These are phyloP conservation scores for Cytospora paraplurivora DNA, from an alignment of 2,329 filamentous ascomycete species.

Conservation along the genomic window DNA sequence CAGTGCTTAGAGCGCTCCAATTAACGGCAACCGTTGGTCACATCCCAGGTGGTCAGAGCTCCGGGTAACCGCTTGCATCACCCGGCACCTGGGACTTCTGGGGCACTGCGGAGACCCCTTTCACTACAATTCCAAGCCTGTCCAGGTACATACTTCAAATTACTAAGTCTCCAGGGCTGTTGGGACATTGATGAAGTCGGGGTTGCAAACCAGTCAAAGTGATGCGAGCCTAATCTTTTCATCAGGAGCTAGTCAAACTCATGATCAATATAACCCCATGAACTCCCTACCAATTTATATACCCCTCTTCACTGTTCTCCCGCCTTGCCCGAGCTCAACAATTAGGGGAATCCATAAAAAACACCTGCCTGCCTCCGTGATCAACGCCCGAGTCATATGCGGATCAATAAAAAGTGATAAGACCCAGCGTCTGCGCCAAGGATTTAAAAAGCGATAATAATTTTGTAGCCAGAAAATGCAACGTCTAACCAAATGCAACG, in stretches of 20 bases:
- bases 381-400: constrained; percentile 28
- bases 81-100: background rate
- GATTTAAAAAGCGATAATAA: constrained; percentile 16
- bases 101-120: no score
- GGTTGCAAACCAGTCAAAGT: background rate
- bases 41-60: constrained; percentile 20
- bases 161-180: no score
- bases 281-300: constrained; percentile 14
- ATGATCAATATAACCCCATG: constrained; percentile 16
- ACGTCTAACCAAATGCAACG: constrained; percentile 25
- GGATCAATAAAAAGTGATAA: constrained; percentile 17
- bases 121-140: no score
- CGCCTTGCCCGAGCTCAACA: constrained; percentile 9
- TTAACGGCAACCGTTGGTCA: constrained; percentile 10
- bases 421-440: constrained; percentile 10
- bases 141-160: no score
- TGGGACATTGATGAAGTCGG: background rate
- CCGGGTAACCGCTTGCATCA: constrained; percentile 10
- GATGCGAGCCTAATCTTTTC: background rate
- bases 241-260: constrained; percentile 18
- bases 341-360: constrained; percentile 17
- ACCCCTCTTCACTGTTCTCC: constrained; percentile 4
- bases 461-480: constrained; percentile 26
- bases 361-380: constrained; percentile 11
- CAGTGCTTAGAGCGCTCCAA: constrained; percentile 8